A percentile compares a stretch with the other conserved stretches of the same genome.
These are phyloP conservation scores for Adansonia digitata DNA, from an alignment of 345 rosid genomes.

Conservation along the genomic window DNA sequence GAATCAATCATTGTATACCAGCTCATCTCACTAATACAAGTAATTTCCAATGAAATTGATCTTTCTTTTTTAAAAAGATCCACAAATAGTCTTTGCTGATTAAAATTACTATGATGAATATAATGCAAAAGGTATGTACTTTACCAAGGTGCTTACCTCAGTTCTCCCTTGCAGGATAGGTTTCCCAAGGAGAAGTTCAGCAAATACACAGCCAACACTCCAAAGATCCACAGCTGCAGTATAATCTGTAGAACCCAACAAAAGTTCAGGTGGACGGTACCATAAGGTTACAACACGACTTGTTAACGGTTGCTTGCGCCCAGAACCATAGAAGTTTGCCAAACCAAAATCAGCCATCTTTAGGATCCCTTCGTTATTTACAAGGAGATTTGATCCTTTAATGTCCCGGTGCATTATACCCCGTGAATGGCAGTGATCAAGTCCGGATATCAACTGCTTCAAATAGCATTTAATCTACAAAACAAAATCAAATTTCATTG, in stretches of 20 bases:
- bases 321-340: conserved; percentile 65
- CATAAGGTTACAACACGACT: conserved; percentile 96
- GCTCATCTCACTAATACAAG: not conserved
- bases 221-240: conserved; percentile 87
- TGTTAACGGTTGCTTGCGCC: conserved; percentile 74
- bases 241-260: conserved; percentile 88
- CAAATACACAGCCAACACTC: conserved; percentile 99
- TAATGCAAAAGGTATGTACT: not conserved
- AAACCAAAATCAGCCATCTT: conserved; percentile 96
- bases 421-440: conserved; percentile 84
- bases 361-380: conserved; percentile 80
- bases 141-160: conserved; percentile 51
- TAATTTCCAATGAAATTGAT: not conserved
- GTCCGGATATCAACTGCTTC: conserved; percentile 80
- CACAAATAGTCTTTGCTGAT: not conserved
- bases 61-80: not conserved
- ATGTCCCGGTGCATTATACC: conserved; percentile 97
- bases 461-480: conserved; percentile 85
- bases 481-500: not conserved
- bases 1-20: not conserved
- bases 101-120: not conserved
- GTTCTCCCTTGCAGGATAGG: conserved; percentile 95
- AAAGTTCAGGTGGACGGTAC: conserved; percentile 98
- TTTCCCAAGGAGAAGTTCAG: conserved; percentile 79
- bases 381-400: conserved; percentile 92